Evolutionary conservation across 768 basidiomycete genomes (phyloP).

Genomic region (Phaffia australis): DNA sequence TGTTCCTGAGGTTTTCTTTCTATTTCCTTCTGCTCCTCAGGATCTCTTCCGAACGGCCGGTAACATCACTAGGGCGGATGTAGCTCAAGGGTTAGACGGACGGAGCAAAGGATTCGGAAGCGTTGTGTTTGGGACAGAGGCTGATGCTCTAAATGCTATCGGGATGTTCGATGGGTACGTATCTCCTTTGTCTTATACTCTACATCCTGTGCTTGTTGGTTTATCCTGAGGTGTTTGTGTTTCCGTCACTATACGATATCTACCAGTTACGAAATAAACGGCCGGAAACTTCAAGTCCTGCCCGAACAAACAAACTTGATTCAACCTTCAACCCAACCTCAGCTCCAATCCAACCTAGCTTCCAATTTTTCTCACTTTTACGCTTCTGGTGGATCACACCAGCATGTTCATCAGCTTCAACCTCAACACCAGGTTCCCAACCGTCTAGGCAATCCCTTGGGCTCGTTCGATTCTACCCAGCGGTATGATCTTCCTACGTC

Average conservation of each 20-base stretch:
- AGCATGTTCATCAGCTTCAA: not conserved
- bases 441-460: slow-evolving; percentile 25
- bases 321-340: no score
- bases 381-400: no score
- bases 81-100: slow-evolving; percentile 75
- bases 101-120: slow-evolving; percentile 87
- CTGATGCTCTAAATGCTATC: slow-evolving; percentile 73
- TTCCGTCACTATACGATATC: slow-evolving; percentile 6
- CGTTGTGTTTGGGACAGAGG: slow-evolving; percentile 70
- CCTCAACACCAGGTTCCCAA: slow-evolving; percentile 12
- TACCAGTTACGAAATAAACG: slow-evolving; percentile 72
- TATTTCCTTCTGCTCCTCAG: slow-evolving; percentile 35
- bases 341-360: no score
- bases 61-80: slow-evolving; percentile 69
- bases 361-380: no score
- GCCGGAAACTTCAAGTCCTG: slow-evolving; percentile 76
- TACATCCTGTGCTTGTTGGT: not conserved
- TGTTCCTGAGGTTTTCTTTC: no score
- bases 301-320: slow-evolving; percentile 47
- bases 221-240: slow-evolving; percentile 2
- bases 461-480: slow-evolving; percentile 1
- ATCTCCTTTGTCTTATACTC: not conserved
- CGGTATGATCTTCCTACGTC: slow-evolving; percentile 10
- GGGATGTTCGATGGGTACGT: slow-evolving; percentile 82
- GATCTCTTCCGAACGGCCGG: slow-evolving; percentile 88